Conservation (phyloP, 495 filamentous ascomycete species). For the Mytilinidion resinicola region DNA sequence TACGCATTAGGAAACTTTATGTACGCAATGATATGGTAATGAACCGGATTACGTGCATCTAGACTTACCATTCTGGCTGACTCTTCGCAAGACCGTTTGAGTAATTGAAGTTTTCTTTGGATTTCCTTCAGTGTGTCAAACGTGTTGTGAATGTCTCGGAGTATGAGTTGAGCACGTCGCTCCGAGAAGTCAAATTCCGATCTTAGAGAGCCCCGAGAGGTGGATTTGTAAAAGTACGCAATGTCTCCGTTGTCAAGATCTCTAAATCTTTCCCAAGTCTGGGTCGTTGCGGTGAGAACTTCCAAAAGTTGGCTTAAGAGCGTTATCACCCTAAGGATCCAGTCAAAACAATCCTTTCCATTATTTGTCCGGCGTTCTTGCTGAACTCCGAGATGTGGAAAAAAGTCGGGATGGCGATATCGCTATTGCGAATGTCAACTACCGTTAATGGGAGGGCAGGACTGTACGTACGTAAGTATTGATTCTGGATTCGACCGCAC, state of each 20-base stretch:
- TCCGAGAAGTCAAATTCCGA: not conserved
- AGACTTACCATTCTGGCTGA: not conserved
- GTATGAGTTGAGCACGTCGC: not conserved
- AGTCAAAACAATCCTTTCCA: not conserved
- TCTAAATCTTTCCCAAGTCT: not conserved
- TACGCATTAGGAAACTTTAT: too few relatives aligned
- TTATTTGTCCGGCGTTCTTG: too few relatives aligned
- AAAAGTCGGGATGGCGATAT: too few relatives aligned
- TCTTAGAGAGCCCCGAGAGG: not conserved
- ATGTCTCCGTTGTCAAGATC: not conserved
- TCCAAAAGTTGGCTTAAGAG: not conserved
- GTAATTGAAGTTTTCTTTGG: not conserved
- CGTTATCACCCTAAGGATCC: not conserved
- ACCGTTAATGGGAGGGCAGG: too few relatives aligned
- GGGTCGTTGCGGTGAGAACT: not conserved
- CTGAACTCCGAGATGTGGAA: too few relatives aligned
- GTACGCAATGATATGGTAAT: too few relatives aligned
- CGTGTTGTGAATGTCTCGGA: not conserved
- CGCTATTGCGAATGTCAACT: too few relatives aligned
- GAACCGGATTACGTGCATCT: too few relatives aligned
- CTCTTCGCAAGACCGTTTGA: not conserved
- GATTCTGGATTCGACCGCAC: not conserved
- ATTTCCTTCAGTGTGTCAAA: not conserved
- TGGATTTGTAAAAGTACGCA: not conserved
- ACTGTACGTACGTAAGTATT: conserved; percentile 1